Base-by-base conservation (phyloP, 108 stramenopile genomes). In the Pelagomonas calceolata region DNA sequence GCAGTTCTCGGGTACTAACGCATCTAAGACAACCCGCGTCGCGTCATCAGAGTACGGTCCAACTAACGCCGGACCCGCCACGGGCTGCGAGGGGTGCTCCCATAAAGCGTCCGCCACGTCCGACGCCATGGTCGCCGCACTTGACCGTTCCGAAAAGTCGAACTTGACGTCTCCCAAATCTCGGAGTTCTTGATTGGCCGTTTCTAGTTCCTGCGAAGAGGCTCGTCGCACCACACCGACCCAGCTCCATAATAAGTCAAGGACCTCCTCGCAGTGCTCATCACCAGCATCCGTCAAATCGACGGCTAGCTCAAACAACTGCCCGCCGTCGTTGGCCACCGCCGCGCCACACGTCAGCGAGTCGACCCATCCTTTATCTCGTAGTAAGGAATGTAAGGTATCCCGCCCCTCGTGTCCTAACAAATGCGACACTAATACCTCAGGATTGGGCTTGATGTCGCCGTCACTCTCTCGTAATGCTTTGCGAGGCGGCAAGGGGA, bases 341-440 rank as follows among this genome's bases (percentile, higher is more conserved):
- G 81, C 83, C 21, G 85, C 69, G 3, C 98, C 98, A 33, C 92
- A 90, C 33, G 82, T 77, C 37, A 99, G 79, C 3, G 78, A 82
- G 34, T 79, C 86, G 34, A 95, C 74, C 72, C 83, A 88, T 0
- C 94, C 91, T 34, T 76, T 76, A 46, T 83, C 83, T 60, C 86
- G 86, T 64, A 99, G 82, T 64, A 89, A 64, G 36, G 82, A 73
- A 74, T 95, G 89, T 68, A 97, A 74, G 63, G 83, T 87, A 39
- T 95, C 96, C 14, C 89, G 87, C 69, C 94, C 87, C 87, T 99
- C 98, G 77, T 99, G 96, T 32, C 98, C 98, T 17, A 99, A 78
- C 63, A 99, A 80, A 70, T 99, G 95, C 31, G 91, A 85, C 17
- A 95, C 32, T 29, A 94, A 90, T 5, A 93, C 82, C 75, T 87